These are phyloP conservation scores for Scedosporium minutisporum DNA, from an alignment of 2,329 filamentous ascomycete genomes.

Conservation along the genomic window DNA sequence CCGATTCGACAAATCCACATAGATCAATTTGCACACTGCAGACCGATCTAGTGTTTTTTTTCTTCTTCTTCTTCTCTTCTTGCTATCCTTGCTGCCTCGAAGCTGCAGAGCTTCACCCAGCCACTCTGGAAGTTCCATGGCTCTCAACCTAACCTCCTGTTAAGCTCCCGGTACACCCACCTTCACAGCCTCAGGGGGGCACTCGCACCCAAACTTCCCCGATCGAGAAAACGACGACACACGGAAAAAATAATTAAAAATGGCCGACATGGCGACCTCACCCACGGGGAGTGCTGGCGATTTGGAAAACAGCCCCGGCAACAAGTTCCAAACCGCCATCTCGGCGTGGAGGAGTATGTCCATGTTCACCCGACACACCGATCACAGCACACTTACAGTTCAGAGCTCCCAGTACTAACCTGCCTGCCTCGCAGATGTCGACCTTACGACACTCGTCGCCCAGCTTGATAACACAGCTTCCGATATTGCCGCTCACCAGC, in stretches of 20 bases:
- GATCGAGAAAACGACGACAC: not conserved
- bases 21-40: too few species aligned
- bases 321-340: slow-evolving; percentile 95
- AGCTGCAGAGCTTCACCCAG: not conserved
- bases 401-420: too few species aligned
- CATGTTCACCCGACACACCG: not conserved
- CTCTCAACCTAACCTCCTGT: too few species aligned
- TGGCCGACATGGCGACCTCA: not conserved
- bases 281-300: not conserved
- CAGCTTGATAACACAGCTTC: slow-evolving; percentile 88
- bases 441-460: slow-evolving; percentile 73
- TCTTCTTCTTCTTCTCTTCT: too few species aligned
- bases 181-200: not conserved
- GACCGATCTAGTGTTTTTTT: not conserved
- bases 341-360: slow-evolving; percentile 83
- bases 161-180: not conserved
- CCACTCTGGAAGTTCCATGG: too few species aligned
- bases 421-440: slow-evolving; percentile 53
- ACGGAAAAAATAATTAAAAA: not conserved
- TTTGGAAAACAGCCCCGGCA: slow-evolving; percentile 1
- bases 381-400: too few species aligned
- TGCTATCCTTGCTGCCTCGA: not conserved
- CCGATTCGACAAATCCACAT: not conserved
- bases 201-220: not conserved
- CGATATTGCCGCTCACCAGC: slow-evolving; percentile 85